These are phyloP conservation scores for Xerocomus brunneocitrinus DNA, from an alignment of 768 basidiomycete genomes.

Conservation along the genomic window DNA sequence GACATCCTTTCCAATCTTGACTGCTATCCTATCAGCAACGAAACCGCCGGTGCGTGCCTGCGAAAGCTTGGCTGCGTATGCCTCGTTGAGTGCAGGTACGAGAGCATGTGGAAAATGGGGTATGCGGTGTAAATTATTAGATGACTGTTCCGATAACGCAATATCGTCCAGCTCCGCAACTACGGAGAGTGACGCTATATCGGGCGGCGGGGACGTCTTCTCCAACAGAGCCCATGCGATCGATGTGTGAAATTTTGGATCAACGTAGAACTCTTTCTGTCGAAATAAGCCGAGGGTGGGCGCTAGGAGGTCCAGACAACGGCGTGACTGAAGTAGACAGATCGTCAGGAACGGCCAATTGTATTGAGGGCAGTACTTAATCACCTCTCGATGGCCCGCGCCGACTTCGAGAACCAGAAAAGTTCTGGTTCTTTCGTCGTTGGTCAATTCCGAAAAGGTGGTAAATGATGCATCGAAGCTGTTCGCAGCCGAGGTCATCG, in stretches of 20 bases:
- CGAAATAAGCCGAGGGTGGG: conserved; percentile 57
- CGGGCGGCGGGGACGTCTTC: conserved; percentile 2
- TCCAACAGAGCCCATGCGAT: conserved; percentile 82
- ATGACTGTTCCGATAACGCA: neutral
- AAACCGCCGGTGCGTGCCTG: conserved; percentile 45
- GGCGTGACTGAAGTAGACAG: conserved; percentile 45
- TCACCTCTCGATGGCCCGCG: conserved; percentile 76
- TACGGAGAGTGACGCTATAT: conserved; percentile 3
- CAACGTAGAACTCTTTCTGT: conserved; percentile 74
- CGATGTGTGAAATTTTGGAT: conserved; percentile 84
- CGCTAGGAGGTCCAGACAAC: conserved; percentile 50
- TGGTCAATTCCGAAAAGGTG: conserved; percentile 61
- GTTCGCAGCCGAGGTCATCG: conserved; percentile 7
- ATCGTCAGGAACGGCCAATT: conserved; percentile 13
- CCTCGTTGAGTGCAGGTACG: conserved; percentile 46
- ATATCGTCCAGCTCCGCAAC: conserved; percentile 2
- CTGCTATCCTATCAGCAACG: conserved; percentile 48
- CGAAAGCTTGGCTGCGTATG: conserved; percentile 41
- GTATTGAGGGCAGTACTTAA: conserved; percentile 8
- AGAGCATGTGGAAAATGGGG: conserved; percentile 46
- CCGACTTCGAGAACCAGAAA: conserved; percentile 83
- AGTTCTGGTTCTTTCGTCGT: conserved; percentile 76
- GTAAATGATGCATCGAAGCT: conserved; percentile 77
- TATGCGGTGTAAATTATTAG: conserved; percentile 41
- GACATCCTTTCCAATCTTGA: conserved; percentile 70